phyloP scores from a whole-genome alignment of 2,329 filamentous ascomycete species.

The Aureobasidium pullulans region DNA sequence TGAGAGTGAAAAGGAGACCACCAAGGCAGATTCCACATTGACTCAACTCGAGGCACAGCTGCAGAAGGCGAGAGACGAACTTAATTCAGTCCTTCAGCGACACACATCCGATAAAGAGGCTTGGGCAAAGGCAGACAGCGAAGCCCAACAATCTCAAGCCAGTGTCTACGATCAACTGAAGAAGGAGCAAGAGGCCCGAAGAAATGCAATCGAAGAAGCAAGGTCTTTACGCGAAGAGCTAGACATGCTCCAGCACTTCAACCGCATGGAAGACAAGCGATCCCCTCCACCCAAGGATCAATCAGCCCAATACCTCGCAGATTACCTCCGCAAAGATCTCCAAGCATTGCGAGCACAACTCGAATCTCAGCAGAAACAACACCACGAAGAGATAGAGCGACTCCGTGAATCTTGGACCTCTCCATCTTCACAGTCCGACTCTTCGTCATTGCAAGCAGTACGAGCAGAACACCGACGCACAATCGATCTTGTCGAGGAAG shows the following conservation, averaged over 20 bases:
- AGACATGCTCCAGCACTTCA: constrained; percentile 18
- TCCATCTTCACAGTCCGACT: not conserved
- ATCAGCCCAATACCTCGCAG: not conserved
- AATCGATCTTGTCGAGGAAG: constrained; percentile 3
- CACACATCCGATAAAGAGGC: constrained; percentile 13
- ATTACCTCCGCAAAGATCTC: not conserved
- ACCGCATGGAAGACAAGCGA: not conserved
- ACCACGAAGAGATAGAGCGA: not conserved
- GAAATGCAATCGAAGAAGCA: constrained; percentile 18
- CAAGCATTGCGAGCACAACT: not conserved
- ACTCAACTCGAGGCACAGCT: not conserved
- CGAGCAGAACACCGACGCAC: constrained; percentile 3
- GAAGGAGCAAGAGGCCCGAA: not conserved
- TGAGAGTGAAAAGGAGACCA: constrained; percentile 13
- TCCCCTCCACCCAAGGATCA: not conserved
- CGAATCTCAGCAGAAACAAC: not conserved
- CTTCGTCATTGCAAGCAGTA: not conserved
- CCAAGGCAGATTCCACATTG: not conserved
- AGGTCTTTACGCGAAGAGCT: constrained; percentile 20
- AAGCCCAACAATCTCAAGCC: not conserved
- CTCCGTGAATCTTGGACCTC: not conserved
- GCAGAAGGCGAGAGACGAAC: constrained; percentile 8
- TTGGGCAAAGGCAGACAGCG: not conserved
- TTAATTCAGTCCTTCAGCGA: constrained; percentile 18
- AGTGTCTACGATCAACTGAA: not conserved